Conservation (phyloP, 805 yeast genomes). For the Wickerhamiella sorbophila region DNA sequence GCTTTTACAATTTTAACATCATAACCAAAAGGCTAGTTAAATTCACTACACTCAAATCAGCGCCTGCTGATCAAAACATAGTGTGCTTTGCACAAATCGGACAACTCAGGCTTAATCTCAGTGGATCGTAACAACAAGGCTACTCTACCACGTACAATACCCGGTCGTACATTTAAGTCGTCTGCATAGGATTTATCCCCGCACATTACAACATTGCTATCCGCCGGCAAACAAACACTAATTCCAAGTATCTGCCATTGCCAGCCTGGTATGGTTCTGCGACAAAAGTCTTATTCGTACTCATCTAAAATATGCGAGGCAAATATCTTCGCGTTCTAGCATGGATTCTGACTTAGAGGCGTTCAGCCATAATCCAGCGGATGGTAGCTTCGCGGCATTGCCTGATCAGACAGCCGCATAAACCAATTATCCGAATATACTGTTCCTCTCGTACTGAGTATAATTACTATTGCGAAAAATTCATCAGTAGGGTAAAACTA, state of each 20-base stretch:
- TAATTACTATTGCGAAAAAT: too few relatives aligned
- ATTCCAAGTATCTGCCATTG: slow-evolving; percentile 29
- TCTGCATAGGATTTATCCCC: slow-evolving; percentile 35
- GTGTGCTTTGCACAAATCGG: slow-evolving; percentile 20
- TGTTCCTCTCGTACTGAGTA: too few relatives aligned
- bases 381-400: too few relatives aligned
- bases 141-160: slow-evolving; percentile 38
- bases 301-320: neutral
- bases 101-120: slow-evolving; percentile 34
- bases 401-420: too few relatives aligned
- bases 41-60: neutral
- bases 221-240: slow-evolving; percentile 29
- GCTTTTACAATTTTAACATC: neutral
- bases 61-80: neutral
- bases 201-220: slow-evolving; percentile 25
- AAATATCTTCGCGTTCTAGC: slow-evolving; percentile 33
- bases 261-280: slow-evolving; percentile 32
- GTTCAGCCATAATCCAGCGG: too few relatives aligned
- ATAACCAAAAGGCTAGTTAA: neutral
- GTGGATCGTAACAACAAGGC: slow-evolving; percentile 43
- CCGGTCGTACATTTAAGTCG: slow-evolving; percentile 35
- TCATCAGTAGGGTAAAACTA: too few relatives aligned
- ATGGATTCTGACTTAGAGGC: slow-evolving; percentile 41
- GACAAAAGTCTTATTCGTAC: slow-evolving; percentile 22
- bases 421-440: too few relatives aligned